A percentile compares a stretch with the other conserved stretches of the same genome.
These are phyloP conservation scores for Botryotinia convoluta DNA, from an alignment of 2,329 filamentous ascomycete species.

Conservation along the genomic window DNA sequence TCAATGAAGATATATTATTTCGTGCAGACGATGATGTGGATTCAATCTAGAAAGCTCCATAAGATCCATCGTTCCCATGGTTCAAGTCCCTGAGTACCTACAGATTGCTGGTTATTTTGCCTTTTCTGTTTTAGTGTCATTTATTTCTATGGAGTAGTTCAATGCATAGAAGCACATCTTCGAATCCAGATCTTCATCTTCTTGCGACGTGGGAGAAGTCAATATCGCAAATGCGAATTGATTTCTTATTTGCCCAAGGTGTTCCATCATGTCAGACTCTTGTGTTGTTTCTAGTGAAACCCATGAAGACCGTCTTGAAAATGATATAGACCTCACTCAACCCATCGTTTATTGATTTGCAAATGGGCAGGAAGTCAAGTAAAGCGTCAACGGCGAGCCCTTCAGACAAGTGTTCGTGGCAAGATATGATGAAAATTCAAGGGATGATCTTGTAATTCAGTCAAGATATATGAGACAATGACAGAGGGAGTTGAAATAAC, in stretches of 20 bases:
- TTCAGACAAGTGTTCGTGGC: background rate
- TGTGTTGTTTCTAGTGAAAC: background rate
- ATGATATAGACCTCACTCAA: background rate
- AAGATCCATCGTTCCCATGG: background rate
- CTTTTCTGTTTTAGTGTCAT: background rate
- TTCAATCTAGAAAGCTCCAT: background rate
- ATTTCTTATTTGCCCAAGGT: background rate
- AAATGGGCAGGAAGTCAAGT: background rate
- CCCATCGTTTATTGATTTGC: background rate
- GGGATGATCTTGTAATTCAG: background rate
- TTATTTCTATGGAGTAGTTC: background rate
- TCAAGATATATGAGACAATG: background rate
- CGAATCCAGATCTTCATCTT: background rate
- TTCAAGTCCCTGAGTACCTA: background rate
- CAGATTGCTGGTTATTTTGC: background rate
- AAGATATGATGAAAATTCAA: background rate
- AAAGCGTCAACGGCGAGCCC: background rate
- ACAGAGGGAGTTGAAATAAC: background rate
- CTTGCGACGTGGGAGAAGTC: background rate
- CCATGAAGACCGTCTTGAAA: background rate
- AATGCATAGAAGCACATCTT: background rate
- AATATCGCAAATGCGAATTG: background rate
- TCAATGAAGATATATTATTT: conserved; percentile 2
- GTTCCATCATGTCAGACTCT: background rate
- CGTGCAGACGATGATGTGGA: background rate